Base-by-base conservation (phyloP, 352 stramenopile species). In the Phytophthora sp. region DNA sequence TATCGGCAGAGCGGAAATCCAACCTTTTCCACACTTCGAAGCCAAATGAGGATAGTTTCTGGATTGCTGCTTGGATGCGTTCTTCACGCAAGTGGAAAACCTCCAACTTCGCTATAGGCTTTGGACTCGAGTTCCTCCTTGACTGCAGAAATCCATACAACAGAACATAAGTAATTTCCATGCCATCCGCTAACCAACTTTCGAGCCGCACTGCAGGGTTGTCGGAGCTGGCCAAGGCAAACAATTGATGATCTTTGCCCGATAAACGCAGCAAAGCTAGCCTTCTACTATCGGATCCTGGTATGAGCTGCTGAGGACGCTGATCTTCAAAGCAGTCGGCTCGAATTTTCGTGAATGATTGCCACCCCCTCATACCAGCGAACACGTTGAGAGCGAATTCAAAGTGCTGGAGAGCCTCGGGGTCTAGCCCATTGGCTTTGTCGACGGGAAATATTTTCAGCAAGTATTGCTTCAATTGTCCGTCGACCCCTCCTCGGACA, bases 21-120 rank as follows among this genome's bases (percentile, higher is more conserved):
- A 71, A 31, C 26, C 55, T 38, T 50, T 71, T 71, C 63, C 63
- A 71, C n/a, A 66, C 55, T 15, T 71, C 63, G 26, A 71, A 65
- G 18, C 47, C 66, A 24, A 71, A 56, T n/a, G 46, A 56, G 12
- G 63, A 62, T 26, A 71, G 33, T 39, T 71, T 71, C 21, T 60
- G 45, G 6, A 60, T 52, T 21, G 49, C 55, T 33, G 63, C 63
- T 57, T 66, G 45, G 31, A 71, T 60, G 4, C 63, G 63, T 6
- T 66, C 56, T 38, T 61, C 46, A 23, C 57, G 54, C 27, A 26
- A 20, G 23, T 50, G 27, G 15, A 62, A 18, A 7, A 18, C 18
- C 29, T 71, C 63, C 24, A 71, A 13, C 24, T 71, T 61, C 30
- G 49, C 38, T 7, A 71, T 8, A 23, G 56, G 16, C n/a, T 71